Percentiles rank a stretch among this genome's conserved stretches.
phyloP scores from a whole-genome alignment of 2,329 filamentous ascomycete genomes.

The Arthrobotrys sinensis region DNA sequence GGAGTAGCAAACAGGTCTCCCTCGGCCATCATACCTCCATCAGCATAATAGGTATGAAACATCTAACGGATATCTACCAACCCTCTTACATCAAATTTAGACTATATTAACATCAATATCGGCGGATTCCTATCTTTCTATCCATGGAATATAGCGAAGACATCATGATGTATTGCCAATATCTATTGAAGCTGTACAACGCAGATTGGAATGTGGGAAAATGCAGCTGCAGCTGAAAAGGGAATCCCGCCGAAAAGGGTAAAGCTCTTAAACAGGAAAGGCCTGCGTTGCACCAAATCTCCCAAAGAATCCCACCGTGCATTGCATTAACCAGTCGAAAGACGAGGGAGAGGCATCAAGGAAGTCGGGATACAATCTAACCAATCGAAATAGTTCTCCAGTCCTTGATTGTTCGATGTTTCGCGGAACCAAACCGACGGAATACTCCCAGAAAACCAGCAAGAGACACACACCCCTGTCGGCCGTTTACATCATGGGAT shows the following conservation, averaged over 20 bases:
- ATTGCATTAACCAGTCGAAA: not conserved
- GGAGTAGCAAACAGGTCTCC: no score
- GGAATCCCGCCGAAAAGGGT: not conserved
- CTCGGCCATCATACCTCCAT: no score
- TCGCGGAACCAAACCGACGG: not conserved
- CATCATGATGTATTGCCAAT: no score
- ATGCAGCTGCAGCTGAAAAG: not conserved
- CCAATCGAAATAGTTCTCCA: not conserved
- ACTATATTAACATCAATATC: no score
- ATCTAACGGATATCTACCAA: no score
- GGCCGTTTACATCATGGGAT: slow-evolving; percentile 13
- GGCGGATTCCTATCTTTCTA: no score
- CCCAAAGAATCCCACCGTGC: no score
- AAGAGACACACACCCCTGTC: slow-evolving; percentile 7
- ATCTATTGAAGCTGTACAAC: not conserved
- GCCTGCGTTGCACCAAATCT: not conserved
- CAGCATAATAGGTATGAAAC: no score
- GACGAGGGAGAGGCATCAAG: no score
- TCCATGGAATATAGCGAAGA: no score
- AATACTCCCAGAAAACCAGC: not conserved
- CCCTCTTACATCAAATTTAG: no score
- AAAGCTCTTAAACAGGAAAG: not conserved
- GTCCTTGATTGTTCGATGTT: not conserved
- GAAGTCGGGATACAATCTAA: no score
- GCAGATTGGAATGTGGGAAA: slow-evolving; percentile 6